These are phyloP conservation scores for Chrysochromulina parva DNA, from an alignment of 78 protist species.

Conservation along the genomic window DNA sequence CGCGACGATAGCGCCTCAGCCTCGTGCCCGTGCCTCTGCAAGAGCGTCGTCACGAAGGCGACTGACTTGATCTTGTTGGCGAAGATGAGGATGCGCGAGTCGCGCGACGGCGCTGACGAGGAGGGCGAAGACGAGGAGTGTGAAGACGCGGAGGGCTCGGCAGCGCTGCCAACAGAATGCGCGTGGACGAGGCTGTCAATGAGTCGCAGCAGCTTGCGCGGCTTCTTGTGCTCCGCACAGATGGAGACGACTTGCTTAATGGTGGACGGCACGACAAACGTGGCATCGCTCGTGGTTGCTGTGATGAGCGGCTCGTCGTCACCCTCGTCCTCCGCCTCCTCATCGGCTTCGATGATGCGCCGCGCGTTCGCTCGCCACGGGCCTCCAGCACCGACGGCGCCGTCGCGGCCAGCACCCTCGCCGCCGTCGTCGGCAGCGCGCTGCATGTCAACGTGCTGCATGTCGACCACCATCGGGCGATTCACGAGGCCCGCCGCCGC, in stretches of 20 bases:
- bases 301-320: too few species aligned
- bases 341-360: not conserved
- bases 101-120: not conserved
- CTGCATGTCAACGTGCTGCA: slow-evolving; percentile 60
- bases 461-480: too few species aligned
- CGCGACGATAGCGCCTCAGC: slow-evolving; percentile 9
- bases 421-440: slow-evolving; percentile 73
- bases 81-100: slow-evolving; percentile 60
- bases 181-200: not conserved
- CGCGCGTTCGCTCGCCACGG: not conserved
- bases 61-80: slow-evolving; percentile 75
- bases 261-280: slow-evolving; percentile 60
- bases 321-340: slow-evolving; percentile 66
- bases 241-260: slow-evolving; percentile 84
- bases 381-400: not conserved
- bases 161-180: not conserved
- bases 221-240: slow-evolving; percentile 13
- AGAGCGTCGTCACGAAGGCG: slow-evolving; percentile 34
- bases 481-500: slow-evolving; percentile 20
- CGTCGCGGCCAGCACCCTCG: not conserved
- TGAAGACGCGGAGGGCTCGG: not conserved
- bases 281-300: too few species aligned
- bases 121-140: not conserved
- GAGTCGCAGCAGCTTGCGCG: not conserved
- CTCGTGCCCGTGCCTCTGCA: slow-evolving; percentile 37